A percentile compares a stretch with the other conserved stretches of the same genome.
phyloP scores from a whole-genome alignment of 257 asterid genomes.

The Parsonsia alboflavescens region DNA sequence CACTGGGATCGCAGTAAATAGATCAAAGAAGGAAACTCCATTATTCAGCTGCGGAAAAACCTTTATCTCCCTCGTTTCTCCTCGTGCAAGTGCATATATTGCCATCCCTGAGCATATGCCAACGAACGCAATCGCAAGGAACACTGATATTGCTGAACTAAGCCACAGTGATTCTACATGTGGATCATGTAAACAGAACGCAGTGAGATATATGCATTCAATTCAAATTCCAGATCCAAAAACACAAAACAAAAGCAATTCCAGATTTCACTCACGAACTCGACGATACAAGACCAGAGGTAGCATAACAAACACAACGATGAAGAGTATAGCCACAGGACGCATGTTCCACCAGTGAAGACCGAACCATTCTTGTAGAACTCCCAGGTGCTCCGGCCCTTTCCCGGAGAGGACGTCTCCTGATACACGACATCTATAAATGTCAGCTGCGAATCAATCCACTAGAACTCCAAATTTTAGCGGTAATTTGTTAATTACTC shows the following conservation, averaged over 20 bases:
- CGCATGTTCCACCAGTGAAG: conserved; percentile 92
- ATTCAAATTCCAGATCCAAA: not conserved
- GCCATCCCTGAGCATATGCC: conserved; percentile 86
- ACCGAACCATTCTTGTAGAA: conserved; percentile 92
- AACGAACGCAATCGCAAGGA: conserved; percentile 77
- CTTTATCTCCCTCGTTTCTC: conserved; percentile 55
- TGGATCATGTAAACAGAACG: not conserved
- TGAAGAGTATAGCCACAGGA: conserved; percentile 56
- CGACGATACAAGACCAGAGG: conserved; percentile 79
- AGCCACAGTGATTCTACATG: conserved; percentile 75
- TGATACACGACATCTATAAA: conserved; percentile 10
- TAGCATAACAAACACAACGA: conserved; percentile 58
- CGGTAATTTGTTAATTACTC: not conserved
- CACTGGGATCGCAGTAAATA: conserved; percentile 87
- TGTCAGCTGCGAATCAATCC: not conserved
- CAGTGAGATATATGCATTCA: not conserved
- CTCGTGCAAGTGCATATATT: conserved; percentile 53
- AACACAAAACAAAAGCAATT: not conserved
- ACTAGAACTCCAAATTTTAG: not conserved
- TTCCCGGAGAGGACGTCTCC: conserved; percentile 94
- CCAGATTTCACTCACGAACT: conserved; percentile 48
- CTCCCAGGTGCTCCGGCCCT: conserved; percentile 76
- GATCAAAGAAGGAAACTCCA: conserved; percentile 73
- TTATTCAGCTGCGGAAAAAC: conserved; percentile 51
- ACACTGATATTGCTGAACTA: conserved; percentile 70